phyloP scores from a whole-genome alignment of 352 stramenopile genomes.

The Achlya hypogyna region DNA sequence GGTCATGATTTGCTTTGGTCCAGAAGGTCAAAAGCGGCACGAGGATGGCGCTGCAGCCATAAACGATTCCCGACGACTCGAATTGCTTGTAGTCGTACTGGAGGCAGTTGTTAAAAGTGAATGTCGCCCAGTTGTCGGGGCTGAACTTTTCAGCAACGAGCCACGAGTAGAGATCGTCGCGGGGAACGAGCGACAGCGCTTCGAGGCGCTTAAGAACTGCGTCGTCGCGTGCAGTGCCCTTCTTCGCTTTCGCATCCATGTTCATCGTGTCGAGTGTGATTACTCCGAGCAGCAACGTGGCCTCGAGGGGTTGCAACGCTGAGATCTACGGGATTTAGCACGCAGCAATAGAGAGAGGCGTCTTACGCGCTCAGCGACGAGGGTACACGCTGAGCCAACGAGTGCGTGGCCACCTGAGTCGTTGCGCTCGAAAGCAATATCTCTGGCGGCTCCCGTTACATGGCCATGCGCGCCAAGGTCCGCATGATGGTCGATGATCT shows the following conservation, averaged over 20 bases:
- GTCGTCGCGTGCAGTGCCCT: conserved; percentile 58
- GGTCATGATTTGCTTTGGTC: conserved; percentile 22
- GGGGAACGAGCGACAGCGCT: conserved; percentile 31
- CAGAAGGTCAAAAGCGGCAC: conserved; percentile 54
- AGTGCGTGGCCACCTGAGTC: conserved; percentile 40
- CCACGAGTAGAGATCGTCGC: conserved; percentile 47
- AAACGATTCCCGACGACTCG: conserved; percentile 21
- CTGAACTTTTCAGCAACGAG: conserved; percentile 64
- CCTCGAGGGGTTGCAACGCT: conserved; percentile 30
- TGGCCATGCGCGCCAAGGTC: conserved; percentile 42
- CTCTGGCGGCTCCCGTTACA: conserved; percentile 25
- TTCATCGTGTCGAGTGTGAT: conserved; percentile 76
- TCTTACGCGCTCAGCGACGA: conserved; percentile 45
- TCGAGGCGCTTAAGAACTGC: conserved; percentile 35
- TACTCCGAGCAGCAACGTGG: conserved; percentile 66
- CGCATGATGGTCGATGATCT: conserved; percentile 76
- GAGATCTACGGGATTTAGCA: background rate
- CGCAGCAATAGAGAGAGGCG: background rate
- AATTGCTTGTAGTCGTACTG: conserved; percentile 80
- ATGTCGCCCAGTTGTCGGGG: conserved; percentile 42
- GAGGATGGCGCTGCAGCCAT: conserved; percentile 54
- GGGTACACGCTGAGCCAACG: conserved; percentile 61
- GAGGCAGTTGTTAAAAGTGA: conserved; percentile 58
- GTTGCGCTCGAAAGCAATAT: conserved; percentile 50
- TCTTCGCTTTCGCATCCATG: conserved; percentile 62